Evolutionary conservation across 164 flowering plant genomes (phyloP), one percentile per base, ranked within the genome.

Genomic region (Cinnamomum micranthum): DNA sequence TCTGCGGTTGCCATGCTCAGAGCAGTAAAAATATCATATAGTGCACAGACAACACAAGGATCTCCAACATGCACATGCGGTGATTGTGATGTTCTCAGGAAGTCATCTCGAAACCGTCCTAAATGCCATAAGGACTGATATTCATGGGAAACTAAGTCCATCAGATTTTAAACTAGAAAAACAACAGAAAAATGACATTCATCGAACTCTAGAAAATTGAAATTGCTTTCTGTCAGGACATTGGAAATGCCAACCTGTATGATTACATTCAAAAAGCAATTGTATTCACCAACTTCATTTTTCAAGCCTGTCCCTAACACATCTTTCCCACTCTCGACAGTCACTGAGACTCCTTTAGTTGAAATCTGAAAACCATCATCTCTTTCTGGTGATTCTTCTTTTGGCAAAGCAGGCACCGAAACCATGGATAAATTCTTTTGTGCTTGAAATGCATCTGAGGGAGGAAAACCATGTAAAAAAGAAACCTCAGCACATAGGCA

Each of bases 201-300:
- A 55, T 20, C n/a, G 20, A 17, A 14, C 17, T 55, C 60, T 55
- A 55, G 17, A 55, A 55, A 55, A 55, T 19, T 55, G 47, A 55
- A 55, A 55, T 55, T 55, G n/a, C 60, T 55, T 14, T 15, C 60
- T 55, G 60, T 55, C 12, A 55, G n/a, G 13, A 15, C 4, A 6
- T 7, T 63, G 19, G 10, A 2, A 65, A 70, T 9, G 66, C 80
- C 20, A 24, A 94, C 99, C 99, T 96, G 99, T 79, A 96, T 96
- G 50, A 96, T 94, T 28, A 96, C 99, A 86, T 96, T 96, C 76
- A 96, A 80, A 85, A 96, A 96, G 81, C 99, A 96, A 80, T 94
- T 94, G 78, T 94, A 96, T 86, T 96, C 99, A 41, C 99, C 99
- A 79, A 90, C 87, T 89, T 90, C 97, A 82, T 96, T 96, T 81